These are phyloP conservation scores for Emmonsia crescens DNA, from an alignment of 2,329 filamentous ascomycete species.

Conservation along the genomic window DNA sequence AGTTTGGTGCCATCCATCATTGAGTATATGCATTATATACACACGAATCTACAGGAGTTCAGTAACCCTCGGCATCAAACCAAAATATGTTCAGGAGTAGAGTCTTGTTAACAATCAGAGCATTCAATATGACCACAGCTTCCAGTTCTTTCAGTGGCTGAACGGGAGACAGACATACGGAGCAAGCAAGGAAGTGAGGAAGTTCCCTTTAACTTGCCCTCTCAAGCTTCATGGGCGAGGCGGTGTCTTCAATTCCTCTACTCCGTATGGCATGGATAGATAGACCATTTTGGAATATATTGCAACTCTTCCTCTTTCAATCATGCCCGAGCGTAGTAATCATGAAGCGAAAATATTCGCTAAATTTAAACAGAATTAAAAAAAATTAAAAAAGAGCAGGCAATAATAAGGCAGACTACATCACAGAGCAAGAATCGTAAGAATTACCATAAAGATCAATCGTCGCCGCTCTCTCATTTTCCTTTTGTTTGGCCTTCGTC, in stretches of 20 bases:
- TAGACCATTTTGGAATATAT: neutral
- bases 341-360: neutral
- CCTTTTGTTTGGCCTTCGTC: slow-evolving; percentile 54
- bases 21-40: neutral
- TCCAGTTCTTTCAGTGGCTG: neutral
- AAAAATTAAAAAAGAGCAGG: neutral
- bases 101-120: neutral
- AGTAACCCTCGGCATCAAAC: too few relatives aligned
- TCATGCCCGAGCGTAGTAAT: neutral
- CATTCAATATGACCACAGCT: neutral
- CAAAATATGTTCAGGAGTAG: too few relatives aligned
- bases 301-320: neutral
- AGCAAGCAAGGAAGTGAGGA: neutral
- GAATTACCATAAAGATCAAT: slow-evolving; percentile 59
- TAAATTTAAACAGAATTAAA: neutral
- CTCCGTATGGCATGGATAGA: too few relatives aligned
- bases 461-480: slow-evolving; percentile 66
- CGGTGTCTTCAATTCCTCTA: too few relatives aligned
- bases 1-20: neutral
- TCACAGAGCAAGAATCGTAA: slow-evolving; percentile 37
- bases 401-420: slow-evolving; percentile 6
- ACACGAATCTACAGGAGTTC: neutral
- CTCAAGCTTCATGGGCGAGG: neutral
- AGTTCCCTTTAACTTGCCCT: neutral
- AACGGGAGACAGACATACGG: neutral